phyloP scores from a whole-genome alignment of 176 grass and related monocot species.

The Ananas comosus region DNA sequence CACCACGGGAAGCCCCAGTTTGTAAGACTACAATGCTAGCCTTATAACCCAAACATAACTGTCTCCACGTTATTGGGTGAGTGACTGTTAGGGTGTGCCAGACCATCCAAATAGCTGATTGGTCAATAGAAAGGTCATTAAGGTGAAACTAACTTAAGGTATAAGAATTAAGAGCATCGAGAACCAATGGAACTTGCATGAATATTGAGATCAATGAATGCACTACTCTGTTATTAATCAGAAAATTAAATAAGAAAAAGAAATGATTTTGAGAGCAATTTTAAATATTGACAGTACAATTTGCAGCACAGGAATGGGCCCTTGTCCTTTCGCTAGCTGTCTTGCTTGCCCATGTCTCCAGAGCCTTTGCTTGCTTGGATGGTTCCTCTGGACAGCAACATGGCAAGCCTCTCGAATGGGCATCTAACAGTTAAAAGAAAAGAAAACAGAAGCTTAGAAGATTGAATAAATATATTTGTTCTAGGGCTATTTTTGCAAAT shows the following conservation, averaged over 20 bases:
- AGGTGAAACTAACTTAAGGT: too few species aligned
- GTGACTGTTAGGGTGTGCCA: too few species aligned
- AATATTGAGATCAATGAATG: too few species aligned
- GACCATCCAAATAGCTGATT: too few species aligned
- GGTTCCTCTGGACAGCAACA: constrained; percentile 85
- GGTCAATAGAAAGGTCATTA: too few species aligned
- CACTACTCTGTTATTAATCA: neutral
- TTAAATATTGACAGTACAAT: constrained; percentile 51
- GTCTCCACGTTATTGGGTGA: too few species aligned
- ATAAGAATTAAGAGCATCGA: too few species aligned
- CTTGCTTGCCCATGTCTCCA: constrained; percentile 94
- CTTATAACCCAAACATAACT: too few species aligned
- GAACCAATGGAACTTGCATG: too few species aligned
- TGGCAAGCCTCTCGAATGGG: constrained; percentile 94
- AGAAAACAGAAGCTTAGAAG: neutral
- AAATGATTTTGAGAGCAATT: neutral
- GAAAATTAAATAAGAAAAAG: neutral
- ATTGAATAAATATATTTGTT: neutral
- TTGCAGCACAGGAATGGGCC: constrained; percentile 67
- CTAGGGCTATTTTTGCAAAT: too few species aligned
- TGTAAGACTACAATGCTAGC: too few species aligned
- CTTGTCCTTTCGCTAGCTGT: constrained; percentile 59
- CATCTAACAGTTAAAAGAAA: constrained; percentile 37
- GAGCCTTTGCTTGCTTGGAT: constrained; percentile 69
- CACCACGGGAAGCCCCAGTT: too few species aligned